Evolutionary conservation across 164 flowering plant species (phyloP), one percentile per base, ranked within the genome.

Genomic region (Macadamia tetraphylla): DNA sequence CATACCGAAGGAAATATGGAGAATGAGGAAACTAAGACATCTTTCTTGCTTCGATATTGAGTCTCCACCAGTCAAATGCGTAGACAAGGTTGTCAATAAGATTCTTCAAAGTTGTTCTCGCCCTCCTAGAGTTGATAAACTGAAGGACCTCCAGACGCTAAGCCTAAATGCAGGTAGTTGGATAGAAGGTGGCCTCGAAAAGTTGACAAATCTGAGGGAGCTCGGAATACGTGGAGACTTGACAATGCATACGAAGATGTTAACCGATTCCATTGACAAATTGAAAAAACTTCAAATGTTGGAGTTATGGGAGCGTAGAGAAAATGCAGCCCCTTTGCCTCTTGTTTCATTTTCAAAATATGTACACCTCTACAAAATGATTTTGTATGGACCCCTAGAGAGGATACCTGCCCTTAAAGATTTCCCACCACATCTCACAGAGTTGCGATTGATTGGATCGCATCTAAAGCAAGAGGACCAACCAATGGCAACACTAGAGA

Each of bases 401-500:
- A 63, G 62, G 40, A 17, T 67, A 18, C 61, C 43, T 10, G 59
- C 62, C 2, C 10, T 6, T 15, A 9, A 53, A 35, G 43, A 53
- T 40, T 61, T 43, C 58, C 72, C 65, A 12, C 29, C 48, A 31
- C 18, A 64, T 31, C 63, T 68, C 29, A 40, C 53, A 2, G 48
- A 68, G 56, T 58, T 68, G 32, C 6, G 51, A 11, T 15, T 73
- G 13, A 1, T 0, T 8, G 0, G 6, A 0, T 63, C 72, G 3
- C 2, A 10, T 4, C 23, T 23, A 15, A n/a, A 35, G 13, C 13
- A 48, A 59, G 72, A 73, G 17, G 48, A 43, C 48, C 7, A 43
- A 5, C 69, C 72, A 6, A 57, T 73, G 60, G 59, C 60, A 18
- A 46, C 42, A 13, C 32, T 73, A 63, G 65, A 68, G 46, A 63